A percentile compares a stretch with the other conserved stretches of the same genome.
These are phyloP conservation scores for Flaveria robusta DNA, from an alignment of 129 eudicot genomes.

Conservation along the genomic window DNA sequence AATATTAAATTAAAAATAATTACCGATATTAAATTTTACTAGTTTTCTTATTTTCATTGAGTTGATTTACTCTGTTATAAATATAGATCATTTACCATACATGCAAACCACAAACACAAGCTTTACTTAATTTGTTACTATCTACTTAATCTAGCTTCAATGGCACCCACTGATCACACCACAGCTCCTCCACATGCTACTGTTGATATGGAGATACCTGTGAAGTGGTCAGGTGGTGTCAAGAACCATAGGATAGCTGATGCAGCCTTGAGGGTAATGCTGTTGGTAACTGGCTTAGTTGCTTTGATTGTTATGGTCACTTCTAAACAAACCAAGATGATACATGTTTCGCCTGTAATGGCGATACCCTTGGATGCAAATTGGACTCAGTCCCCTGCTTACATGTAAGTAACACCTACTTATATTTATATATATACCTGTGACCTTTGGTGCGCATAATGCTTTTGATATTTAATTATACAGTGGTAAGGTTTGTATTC, in stretches of 20 bases:
- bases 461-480: too few relatives aligned
- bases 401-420: conserved; percentile 50
- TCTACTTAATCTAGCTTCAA: not conserved
- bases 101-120: not conserved
- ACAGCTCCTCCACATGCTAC: not conserved
- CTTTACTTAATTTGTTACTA: not conserved
- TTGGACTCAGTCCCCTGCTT: conserved; percentile 59
- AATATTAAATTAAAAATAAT: too few relatives aligned
- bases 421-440: too few relatives aligned
- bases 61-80: not conserved
- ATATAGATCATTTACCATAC: not conserved
- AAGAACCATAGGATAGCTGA: conserved; percentile 34
- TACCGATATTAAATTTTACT: not conserved
- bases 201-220: not conserved
- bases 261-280: conserved; percentile 44
- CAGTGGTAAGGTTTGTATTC: too few relatives aligned
- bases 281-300: conserved; percentile 47
- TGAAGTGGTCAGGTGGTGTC: conserved; percentile 7
- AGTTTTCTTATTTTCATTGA: too few relatives aligned
- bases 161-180: conserved; percentile 27
- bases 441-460: too few relatives aligned
- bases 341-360: conserved; percentile 33
- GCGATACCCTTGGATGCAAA: conserved; percentile 33
- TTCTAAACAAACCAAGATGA: conserved; percentile 45
- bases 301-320: conserved; percentile 64